A percentile compares a stretch with the other conserved stretches of the same genome.
phyloP scores from a whole-genome alignment of 768 basidiomycete genomes.

The Erythrobasidium yunnanense region DNA sequence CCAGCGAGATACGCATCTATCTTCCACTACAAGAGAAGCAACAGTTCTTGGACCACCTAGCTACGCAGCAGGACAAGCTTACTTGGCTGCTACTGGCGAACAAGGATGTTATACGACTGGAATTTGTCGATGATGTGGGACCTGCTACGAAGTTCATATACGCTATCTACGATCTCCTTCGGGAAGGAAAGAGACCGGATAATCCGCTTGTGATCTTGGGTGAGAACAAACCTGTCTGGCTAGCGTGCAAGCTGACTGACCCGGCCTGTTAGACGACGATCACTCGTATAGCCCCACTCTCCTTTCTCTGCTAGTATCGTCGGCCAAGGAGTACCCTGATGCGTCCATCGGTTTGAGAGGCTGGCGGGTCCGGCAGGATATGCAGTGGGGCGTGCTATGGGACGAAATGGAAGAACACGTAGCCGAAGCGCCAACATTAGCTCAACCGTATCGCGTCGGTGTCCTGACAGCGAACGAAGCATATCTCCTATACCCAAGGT shows the following conservation, averaged over 20 bases:
- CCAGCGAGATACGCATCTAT: neutral
- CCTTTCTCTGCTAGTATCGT: conserved; percentile 16
- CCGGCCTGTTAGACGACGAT: conserved; percentile 19
- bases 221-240: neutral
- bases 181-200: neutral
- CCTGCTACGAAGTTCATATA: conserved; percentile 3
- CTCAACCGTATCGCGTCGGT: neutral
- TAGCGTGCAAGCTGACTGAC: neutral
- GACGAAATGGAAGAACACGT: conserved; percentile 17
- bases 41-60: neutral
- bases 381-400: conserved; percentile 8
- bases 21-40: neutral
- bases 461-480: conserved; percentile 26
- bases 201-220: neutral
- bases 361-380: conserved; percentile 16
- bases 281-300: conserved; percentile 15
- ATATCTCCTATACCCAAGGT: neutral
- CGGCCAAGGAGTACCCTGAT: neutral
- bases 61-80: too few species aligned
- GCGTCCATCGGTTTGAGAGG: conserved; percentile 16
- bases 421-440: conserved; percentile 3
- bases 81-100: too few species aligned
- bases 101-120: neutral
- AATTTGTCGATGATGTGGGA: neutral
- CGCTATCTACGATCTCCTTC: neutral